Conservation (phyloP, 192 early-diverging fungal genomes). For the Spizellomyces punctatus region DNA sequence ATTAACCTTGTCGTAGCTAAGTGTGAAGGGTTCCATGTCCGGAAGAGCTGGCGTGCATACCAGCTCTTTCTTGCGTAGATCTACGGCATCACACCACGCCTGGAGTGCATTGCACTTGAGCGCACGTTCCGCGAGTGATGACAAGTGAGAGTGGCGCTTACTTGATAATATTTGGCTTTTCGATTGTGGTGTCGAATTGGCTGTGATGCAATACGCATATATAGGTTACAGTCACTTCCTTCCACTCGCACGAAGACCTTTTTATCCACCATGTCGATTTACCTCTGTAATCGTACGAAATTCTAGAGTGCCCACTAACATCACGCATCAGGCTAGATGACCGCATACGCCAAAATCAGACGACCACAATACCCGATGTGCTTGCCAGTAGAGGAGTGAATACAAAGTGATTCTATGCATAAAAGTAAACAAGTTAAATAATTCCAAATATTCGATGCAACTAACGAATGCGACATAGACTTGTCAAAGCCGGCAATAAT, state of each 20-base stretch:
- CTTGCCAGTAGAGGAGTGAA: constrained; percentile 84
- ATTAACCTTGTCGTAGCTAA: constrained; percentile 71
- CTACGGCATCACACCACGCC: constrained; percentile 63
- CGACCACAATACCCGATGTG: constrained; percentile 8
- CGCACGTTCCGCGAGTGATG: not conserved
- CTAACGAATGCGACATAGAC: constrained; percentile 2
- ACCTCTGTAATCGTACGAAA: constrained; percentile 80
- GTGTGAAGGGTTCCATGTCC: constrained; percentile 43
- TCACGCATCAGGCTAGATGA: not conserved
- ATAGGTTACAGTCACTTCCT: too few relatives aligned
- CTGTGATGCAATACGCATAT: not conserved
- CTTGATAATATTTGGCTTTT: constrained; percentile 23
- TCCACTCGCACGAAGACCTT: too few relatives aligned
- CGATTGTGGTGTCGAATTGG: constrained; percentile 45
- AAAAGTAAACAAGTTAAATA: not conserved
- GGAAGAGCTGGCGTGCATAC: constrained; percentile 20
- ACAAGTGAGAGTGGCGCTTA: not conserved
- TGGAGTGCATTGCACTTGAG: constrained; percentile 57
- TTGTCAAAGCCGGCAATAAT: not conserved
- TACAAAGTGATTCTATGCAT: constrained; percentile 70
- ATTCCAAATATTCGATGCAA: not conserved
- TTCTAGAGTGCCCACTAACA: constrained; percentile 80
- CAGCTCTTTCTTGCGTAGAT: constrained; percentile 46
- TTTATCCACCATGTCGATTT: not conserved
- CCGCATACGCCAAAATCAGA: not conserved